Base-by-base conservation (phyloP, 176 grass and related monocot species). In the Musa itinerans region DNA sequence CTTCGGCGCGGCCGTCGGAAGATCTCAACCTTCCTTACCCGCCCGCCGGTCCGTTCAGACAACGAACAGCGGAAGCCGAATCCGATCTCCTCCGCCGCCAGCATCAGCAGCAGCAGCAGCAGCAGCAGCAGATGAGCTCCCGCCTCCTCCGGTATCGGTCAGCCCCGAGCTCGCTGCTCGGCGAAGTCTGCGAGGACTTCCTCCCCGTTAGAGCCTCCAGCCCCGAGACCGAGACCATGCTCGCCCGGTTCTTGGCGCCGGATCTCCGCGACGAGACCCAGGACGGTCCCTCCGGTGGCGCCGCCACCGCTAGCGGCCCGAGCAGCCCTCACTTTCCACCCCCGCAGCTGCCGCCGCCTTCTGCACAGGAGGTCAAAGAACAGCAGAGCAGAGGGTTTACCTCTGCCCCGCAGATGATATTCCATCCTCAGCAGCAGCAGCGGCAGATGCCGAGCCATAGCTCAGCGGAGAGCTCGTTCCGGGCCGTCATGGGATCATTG, bases 11-110 rank as follows among this genome's bases (percentile, higher is more conserved):
- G 21, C 20, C 21, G 20, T n/a, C 34, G 8, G 64, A 80, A 53
- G 78, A 80, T 71, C 77, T 79, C 8, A 79, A 70, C 53, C 65
- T 69, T 59, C 65, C 77, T 67, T 70, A 57, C 66, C 26, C 21
- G 5, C 72, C 52, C 9, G 2, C 57, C 2, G 24, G 27, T 43
- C 34, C 4, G 34, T 43, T 43, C 19, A 9, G 50, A n/a, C 52
- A 17, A 22, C 5, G n/a, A 34, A 54, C 20, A 14, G 74, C 62
- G 48, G 17, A 25, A 24, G 25, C 65, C 25, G 52, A 71, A 56
- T 43, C 68, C 16, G 62, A 34, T 65, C 15, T 64, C 9, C 57
- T 51, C 29, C 56, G 19, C 65, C 53, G 10, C 9, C 50, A 43
- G 12, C 62, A 65, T 5, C 75, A 64, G 8, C 54, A 80, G 1